Base-by-base conservation (phyloP, 2,329 filamentous ascomycete species). In the Fusarium irregulare region DNA sequence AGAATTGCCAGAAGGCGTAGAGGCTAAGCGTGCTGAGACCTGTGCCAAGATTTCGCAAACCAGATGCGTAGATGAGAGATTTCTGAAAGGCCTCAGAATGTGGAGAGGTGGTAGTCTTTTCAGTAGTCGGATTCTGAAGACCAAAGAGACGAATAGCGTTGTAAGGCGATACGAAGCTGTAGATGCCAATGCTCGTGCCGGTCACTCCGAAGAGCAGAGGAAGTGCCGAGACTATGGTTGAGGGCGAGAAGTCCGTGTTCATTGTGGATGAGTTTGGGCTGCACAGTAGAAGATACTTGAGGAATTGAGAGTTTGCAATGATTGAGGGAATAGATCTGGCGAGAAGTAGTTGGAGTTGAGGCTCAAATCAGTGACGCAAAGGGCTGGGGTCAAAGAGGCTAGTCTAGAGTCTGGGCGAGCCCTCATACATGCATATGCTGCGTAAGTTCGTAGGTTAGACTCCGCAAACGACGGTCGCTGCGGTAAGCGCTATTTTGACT, bases 1-100 rank as follows among this genome's bases (percentile, higher is more conserved):
- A 71, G 28, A 71, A 60, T n/a, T 68, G 44, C 67, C 63, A 70
- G 28, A 68, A 70, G 9, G 63, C 63, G 12, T 49, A 71, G 6
- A 71, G 54, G 7, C 67, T 40, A 12, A 70, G 63, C n/a, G 51
- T 60, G 14, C 49, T 63, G 13, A 70, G 50, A 4, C 67, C 58
- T 0, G 12, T 25, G 9, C 67, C 67, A 1, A 70, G 14, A 16
- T 70, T 64, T 20, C 67, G 63, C 5, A 70, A n/a, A 7, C 67
- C 67, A 7, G 20, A 45, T 6, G 46, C 27, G 21, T 70, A 70
- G 28, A 70, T 50, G n/a, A 56, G 21, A 7, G 67, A 56, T 30
- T 46, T 70, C 25, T 64, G 57, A 6, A 71, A 68, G 21, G 46
- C 67, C 14, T 56, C 67, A 3, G 53, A 20, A 0, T 70, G 49